Evolutionary conservation across 108 stramenopile species (phyloP).

Genomic region (Pseudonitzschia pungens): DNA sequence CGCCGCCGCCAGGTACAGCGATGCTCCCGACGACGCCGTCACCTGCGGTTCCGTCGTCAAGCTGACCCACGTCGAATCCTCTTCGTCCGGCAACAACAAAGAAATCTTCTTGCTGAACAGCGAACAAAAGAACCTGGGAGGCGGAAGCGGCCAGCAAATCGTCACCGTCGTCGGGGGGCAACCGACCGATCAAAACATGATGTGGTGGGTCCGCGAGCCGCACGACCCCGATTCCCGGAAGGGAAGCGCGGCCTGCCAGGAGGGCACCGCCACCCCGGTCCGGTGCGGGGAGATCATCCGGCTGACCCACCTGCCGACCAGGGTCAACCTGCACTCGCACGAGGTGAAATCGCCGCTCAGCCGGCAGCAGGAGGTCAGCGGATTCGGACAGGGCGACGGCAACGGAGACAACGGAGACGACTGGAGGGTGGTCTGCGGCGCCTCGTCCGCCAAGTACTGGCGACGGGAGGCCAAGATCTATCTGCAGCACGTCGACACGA

Average conservation of each 20-base stretch:
- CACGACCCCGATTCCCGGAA: slow-evolving; percentile 35
- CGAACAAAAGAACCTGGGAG: slow-evolving; percentile 47
- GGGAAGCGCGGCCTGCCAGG: slow-evolving; percentile 17
- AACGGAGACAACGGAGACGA: slow-evolving; percentile 79
- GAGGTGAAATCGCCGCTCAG: slow-evolving; percentile 54
- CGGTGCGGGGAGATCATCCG: slow-evolving; percentile 61
- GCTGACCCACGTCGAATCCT: slow-evolving; percentile 64
- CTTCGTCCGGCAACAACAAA: slow-evolving; percentile 11
- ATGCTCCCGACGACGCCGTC: slow-evolving; percentile 48
- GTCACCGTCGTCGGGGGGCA: slow-evolving; percentile 52
- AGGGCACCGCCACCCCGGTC: slow-evolving; percentile 48
- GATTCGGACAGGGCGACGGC: slow-evolving; percentile 71
- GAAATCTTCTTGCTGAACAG: slow-evolving; percentile 38
- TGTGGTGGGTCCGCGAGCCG: slow-evolving; percentile 78
- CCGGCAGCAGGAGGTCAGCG: slow-evolving; percentile 82
- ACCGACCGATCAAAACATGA: slow-evolving; percentile 40
- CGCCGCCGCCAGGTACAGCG: background rate
- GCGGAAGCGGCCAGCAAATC: slow-evolving; percentile 79
- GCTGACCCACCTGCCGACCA: slow-evolving; percentile 65
- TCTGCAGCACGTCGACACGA: slow-evolving; percentile 64
- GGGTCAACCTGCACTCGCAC: slow-evolving; percentile 77
- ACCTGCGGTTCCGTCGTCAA: slow-evolving; percentile 85
- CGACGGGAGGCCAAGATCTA: slow-evolving; percentile 41
- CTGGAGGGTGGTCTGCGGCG: slow-evolving; percentile 65
- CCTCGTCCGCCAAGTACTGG: slow-evolving; percentile 47